phyloP scores from a whole-genome alignment of 495 filamentous ascomycete genomes.

The Thozetella sp. region DNA sequence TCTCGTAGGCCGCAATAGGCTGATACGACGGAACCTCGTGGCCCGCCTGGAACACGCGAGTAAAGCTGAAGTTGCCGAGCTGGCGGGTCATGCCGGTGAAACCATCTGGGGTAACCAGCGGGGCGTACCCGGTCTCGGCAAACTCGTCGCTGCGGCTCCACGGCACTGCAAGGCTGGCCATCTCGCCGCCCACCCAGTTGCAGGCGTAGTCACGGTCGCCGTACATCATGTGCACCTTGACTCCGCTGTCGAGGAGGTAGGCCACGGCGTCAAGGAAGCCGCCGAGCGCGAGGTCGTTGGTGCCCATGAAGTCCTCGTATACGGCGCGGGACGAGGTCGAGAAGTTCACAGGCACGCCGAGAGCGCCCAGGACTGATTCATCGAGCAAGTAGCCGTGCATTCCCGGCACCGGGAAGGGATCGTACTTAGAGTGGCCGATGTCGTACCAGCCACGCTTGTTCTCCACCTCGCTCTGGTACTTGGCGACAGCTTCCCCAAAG shows the following conservation, averaged over 20 bases:
- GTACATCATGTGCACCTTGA: conserved; percentile 70
- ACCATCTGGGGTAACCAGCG: conserved; percentile 27
- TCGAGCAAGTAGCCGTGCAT: conserved; percentile 62
- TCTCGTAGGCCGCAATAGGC: conserved; percentile 47
- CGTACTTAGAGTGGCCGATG: conserved; percentile 47
- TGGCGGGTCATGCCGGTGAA: conserved; percentile 57
- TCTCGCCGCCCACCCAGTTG: conserved; percentile 64
- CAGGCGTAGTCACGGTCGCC: conserved; percentile 63
- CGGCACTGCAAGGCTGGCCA: conserved; percentile 49
- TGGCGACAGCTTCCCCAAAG: background rate
- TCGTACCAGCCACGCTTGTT: conserved; percentile 60
- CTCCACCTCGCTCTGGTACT: background rate
- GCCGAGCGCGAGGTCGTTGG: conserved; percentile 48
- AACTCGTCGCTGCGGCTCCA: conserved; percentile 40
- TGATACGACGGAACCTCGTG: conserved; percentile 67
- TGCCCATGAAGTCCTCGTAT: conserved; percentile 49
- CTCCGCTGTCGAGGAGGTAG: conserved; percentile 48
- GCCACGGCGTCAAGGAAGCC: conserved; percentile 48
- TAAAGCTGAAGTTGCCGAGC: conserved; percentile 60
- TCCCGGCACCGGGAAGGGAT: conserved; percentile 65
- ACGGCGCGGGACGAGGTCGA: conserved; percentile 53
- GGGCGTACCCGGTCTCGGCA: conserved; percentile 46
- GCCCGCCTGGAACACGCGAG: conserved; percentile 59
- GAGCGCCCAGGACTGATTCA: conserved; percentile 54
- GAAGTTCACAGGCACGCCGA: conserved; percentile 69